These are phyloP conservation scores for Silene vulgaris DNA, from an alignment of 179 eudicot species.

Conservation along the genomic window DNA sequence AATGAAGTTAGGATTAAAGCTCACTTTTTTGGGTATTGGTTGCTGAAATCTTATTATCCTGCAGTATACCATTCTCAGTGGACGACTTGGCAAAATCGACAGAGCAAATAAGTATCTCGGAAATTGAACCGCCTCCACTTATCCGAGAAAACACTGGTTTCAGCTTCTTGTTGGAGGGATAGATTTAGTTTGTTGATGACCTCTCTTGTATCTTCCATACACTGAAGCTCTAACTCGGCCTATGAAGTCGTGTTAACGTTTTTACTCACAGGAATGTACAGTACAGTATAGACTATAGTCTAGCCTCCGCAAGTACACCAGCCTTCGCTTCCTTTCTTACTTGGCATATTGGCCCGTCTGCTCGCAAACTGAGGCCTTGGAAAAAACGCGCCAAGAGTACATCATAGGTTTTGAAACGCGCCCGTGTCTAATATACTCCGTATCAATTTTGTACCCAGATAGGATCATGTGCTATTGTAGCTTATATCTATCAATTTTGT, in stretches of 20 bases:
- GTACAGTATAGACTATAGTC: not conserved
- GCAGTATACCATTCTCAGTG: constrained; percentile 65
- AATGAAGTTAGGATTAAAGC: not conserved
- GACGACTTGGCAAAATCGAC: constrained; percentile 78
- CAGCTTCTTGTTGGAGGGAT: constrained; percentile 52
- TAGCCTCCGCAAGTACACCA: constrained; percentile 5
- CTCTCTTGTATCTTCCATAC: not conserved
- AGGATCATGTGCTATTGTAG: constrained; percentile 1
- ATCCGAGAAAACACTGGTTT: constrained; percentile 77
- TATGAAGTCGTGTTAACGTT: constrained; percentile 3
- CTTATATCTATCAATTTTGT: not conserved
- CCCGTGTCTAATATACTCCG: not conserved
- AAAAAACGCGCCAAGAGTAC: constrained; percentile 1
- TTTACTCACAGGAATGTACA: constrained; percentile 18
- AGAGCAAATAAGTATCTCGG: constrained; percentile 54
- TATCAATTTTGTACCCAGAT: constrained; percentile 2
- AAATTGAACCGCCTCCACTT: constrained; percentile 75
- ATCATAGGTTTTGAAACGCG: not conserved
- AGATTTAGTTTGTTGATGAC: not conserved
- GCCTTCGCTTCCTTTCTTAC: not conserved
- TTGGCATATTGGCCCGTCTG: constrained; percentile 9
- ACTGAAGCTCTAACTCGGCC: not conserved
- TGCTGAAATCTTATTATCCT: constrained; percentile 12
- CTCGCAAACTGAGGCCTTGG: not conserved
- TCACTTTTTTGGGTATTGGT: not conserved